phyloP scores from a whole-genome alignment of 352 stramenopile species.

The Pythium chondricola region DNA sequence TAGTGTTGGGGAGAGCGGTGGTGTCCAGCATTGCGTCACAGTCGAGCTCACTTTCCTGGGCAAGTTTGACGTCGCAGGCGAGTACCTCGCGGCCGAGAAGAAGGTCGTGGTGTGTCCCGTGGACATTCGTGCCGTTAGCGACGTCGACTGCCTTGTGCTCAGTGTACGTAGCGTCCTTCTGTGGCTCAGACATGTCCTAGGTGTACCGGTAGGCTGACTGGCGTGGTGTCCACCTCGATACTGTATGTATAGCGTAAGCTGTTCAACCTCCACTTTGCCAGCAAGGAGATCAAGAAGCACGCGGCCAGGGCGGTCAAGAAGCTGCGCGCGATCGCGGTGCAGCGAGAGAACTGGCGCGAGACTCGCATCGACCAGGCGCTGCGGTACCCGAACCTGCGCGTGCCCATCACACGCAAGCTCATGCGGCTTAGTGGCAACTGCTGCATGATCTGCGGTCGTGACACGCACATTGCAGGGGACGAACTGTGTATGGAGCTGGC shows the following conservation, averaged over 20 bases:
- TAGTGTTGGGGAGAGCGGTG: slow-evolving; percentile 46
- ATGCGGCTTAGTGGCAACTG: slow-evolving; percentile 78
- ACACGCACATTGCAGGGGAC: slow-evolving; percentile 67
- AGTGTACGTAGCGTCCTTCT: slow-evolving; percentile 30
- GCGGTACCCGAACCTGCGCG: slow-evolving; percentile 55
- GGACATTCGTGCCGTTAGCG: slow-evolving; percentile 65
- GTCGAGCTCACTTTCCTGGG: slow-evolving; percentile 73
- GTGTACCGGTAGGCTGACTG: not conserved
- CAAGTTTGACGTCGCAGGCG: slow-evolving; percentile 76
- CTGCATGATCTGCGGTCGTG: slow-evolving; percentile 66
- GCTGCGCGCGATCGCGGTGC: slow-evolving; percentile 43
- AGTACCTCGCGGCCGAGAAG: slow-evolving; percentile 72
- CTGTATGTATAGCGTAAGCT: slow-evolving; percentile 69
- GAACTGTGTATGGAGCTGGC: slow-evolving; percentile 76
- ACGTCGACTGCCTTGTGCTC: slow-evolving; percentile 69
- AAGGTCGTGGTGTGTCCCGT: slow-evolving; percentile 59
- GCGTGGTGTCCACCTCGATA: not conserved
- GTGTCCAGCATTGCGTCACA: slow-evolving; percentile 55
- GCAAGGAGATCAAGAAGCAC: slow-evolving; percentile 64
- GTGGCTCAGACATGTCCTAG: not conserved
- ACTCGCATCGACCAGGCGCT: slow-evolving; percentile 67
- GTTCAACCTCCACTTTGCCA: slow-evolving; percentile 61
- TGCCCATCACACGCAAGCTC: slow-evolving; percentile 77
- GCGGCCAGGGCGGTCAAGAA: slow-evolving; percentile 31
- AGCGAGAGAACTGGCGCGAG: slow-evolving; percentile 66